Evolutionary conservation across 2,329 filamentous ascomycete species (phyloP), one percentile per base, ranked within the genome.

Genomic region (Proliferodiscus dingleyae): DNA sequence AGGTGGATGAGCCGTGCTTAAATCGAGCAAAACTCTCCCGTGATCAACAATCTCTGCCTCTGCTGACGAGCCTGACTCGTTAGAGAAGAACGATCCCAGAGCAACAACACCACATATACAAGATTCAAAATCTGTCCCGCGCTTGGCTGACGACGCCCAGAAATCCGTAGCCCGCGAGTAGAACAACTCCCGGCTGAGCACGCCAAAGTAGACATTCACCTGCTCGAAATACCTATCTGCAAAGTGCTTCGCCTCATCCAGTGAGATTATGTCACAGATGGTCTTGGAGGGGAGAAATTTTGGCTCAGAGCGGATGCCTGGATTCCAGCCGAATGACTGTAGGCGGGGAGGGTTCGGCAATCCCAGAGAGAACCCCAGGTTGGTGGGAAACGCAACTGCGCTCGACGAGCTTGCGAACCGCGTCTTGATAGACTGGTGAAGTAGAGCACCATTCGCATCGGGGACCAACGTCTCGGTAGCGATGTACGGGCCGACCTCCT

Each of bases 291-390:
- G 54, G 0, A 41, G 33, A 39, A 47, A 51, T 5, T 54, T 51
- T n/a, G 55, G 49, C 33, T 67, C 65, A 15, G 50, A 40, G 19
- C 66, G 53, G 16, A 59, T 53, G 1, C 64, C 63, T 8, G 58
- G 42, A 44, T 68, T 64, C 49, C 64, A 67, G 11, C 56, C 66
- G 50, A 64, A 68, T 1, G 64, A 65, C 44, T 68, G 66, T 13
- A 68, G 46, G 18, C 62, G 56, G 5, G 64, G 64, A n/a, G 63
- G 63, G 8, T 60, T 60, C 1, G 53, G 36, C 7, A 64, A 56
- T 37, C 62, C 59, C 29, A 68, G 41, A 30, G 60, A 56, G 19
- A 62, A 39, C 13, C 63, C 64, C 11, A 67, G 53, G 38, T 49
- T 58, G 22, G 58, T 55, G 1, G 65, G 61, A 32, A 66, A 65